Evolutionary conservation across 768 basidiomycete genomes (phyloP), one percentile per base, ranked within the genome.

Genomic region (Candolleomyces efflorescens): DNA sequence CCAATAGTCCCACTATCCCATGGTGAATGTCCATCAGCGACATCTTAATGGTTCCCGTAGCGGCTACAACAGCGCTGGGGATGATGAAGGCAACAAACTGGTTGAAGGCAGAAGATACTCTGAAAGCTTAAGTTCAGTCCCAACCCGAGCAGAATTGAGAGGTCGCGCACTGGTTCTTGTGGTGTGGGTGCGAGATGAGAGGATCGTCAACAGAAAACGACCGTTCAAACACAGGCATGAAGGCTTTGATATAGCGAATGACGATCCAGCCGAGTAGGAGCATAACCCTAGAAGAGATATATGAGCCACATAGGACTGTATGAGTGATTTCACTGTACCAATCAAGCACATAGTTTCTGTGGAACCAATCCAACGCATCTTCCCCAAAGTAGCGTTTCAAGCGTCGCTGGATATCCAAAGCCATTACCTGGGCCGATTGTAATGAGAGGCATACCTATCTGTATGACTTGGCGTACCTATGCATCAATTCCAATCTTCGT

Each of bases 1-100:
- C 71, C 45, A 69, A 75, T 7, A 84, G 64, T n/a, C 78, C 76
- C 20, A 89, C 73, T 10, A 76, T 62, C 23, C 81, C 83, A 62
- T 89, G 85, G 62, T 88, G 85, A 13, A 85, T 71, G 44, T 81
- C 74, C 13, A 81, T 63, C 2, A 79, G 63, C 5, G 85, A 85
- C 10, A 71, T 66, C 39, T 76, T 77, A 17, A 75, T 58, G 17
- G 69, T 56, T 0, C 81, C 80, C 9, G 71, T 62, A 3, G 71
- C 53, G 2, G 67, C 47, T n/a, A 81, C 68, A 15, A 80, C 59
- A 2, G 67, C 60, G 39, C 78, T 63, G 1, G 87, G 85, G 5
- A 80, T 62, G 43, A 75, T 69, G 27, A 82, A 70, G 2, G 84
- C 77, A 27, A 84, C 58, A 24, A 71, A 65, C 55, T 76, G 72